These are phyloP conservation scores for Acacia crassicarpa DNA, from an alignment of 306 rosid genomes.

Conservation along the genomic window DNA sequence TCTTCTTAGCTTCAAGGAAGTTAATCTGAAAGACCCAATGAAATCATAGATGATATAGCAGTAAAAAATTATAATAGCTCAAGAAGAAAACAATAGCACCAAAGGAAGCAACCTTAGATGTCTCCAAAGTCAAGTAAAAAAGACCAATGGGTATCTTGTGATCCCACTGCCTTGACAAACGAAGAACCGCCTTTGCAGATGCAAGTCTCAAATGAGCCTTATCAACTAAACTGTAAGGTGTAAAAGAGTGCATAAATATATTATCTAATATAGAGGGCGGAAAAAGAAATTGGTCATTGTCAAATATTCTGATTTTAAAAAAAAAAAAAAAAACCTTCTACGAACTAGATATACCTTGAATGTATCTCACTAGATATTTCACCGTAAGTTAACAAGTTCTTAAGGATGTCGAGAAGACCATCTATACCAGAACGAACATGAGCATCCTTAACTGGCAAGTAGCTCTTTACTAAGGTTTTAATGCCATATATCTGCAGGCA, in stretches of 20 bases:
- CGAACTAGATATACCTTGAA: slow-evolving; percentile 66
- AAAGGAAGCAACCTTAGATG: slow-evolving; percentile 60
- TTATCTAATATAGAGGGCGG: slow-evolving; percentile 9
- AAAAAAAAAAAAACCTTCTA: neutral
- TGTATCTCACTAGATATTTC: slow-evolving; percentile 79
- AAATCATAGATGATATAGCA: slow-evolving; percentile 15
- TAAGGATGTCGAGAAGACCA: slow-evolving; percentile 71
- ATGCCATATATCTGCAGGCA: slow-evolving; percentile 76
- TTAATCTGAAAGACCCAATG: slow-evolving; percentile 58
- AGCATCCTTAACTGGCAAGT: slow-evolving; percentile 93
- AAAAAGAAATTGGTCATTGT: neutral
- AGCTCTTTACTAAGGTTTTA: slow-evolving; percentile 90
- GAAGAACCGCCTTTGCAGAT: slow-evolving; percentile 92
- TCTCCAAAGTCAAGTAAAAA: slow-evolving; percentile 76
- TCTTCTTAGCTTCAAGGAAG: slow-evolving; percentile 76
- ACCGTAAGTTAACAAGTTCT: slow-evolving; percentile 71
- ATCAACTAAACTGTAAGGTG: slow-evolving; percentile 77
- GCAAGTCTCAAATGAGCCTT: slow-evolving; percentile 94
- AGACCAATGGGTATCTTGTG: slow-evolving; percentile 79
- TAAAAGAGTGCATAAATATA: slow-evolving; percentile 31
- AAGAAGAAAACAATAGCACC: slow-evolving; percentile 24
- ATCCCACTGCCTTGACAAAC: slow-evolving; percentile 90
- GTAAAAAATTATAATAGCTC: slow-evolving; percentile 29
- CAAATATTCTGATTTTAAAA: slow-evolving; percentile 1
- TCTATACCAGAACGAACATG: slow-evolving; percentile 71